Evolutionary conservation across 208 protist genomes (phyloP), one percentile per base, ranked within the genome.

Genomic region (Hexamita inflata): DNA sequence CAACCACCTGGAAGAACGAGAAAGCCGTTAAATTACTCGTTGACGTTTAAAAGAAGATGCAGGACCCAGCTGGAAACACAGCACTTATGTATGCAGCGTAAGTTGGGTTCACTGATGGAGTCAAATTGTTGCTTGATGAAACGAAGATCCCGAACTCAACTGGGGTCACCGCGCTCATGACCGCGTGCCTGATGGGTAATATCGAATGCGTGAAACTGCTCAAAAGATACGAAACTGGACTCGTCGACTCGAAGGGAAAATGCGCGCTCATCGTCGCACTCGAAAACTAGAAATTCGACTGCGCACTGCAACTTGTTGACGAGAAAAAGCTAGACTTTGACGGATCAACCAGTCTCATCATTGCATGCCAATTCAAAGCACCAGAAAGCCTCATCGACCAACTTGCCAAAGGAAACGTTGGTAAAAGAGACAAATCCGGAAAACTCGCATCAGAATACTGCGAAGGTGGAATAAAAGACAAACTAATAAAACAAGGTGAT

Each of bases 61-160:
- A 66, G 34, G 60, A 66, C 60, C 15, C 26, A 15, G 34, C 60
- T n/a, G 60, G 60, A 30, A 66, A 38, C 24, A 66, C 60, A 24
- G 60, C 60, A 15, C 60, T 66, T 13, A 66, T 66, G 60, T 66
- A 66, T 38, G 60, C 60, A 15, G 60, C 60, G 26, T 34, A 66
- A 15, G 15, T 24, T 15, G 60, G 60, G 13, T 24, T 38, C 34
- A n/a, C 60, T 34, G 34, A 66, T 34, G n/a, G n/a, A n/a, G n/a
- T n/a, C n/a, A n/a, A n/a, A n/a, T 38, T 66, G 34, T 15, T 38
- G 26, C 60, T 30, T 15, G 15, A 40, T 34, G 60, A 66, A 38
- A 30, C 60, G 15, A 66, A 15, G 15, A 40, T 66, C 60, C 60
- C 15, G 30, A 66, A 66, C 60, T 15, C 15, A 66, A 38, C 60